Percentiles rank a stretch among this genome's conserved stretches.
These are phyloP conservation scores for Poa annua DNA, from an alignment of 176 grass and related monocot genomes.

Conservation along the genomic window DNA sequence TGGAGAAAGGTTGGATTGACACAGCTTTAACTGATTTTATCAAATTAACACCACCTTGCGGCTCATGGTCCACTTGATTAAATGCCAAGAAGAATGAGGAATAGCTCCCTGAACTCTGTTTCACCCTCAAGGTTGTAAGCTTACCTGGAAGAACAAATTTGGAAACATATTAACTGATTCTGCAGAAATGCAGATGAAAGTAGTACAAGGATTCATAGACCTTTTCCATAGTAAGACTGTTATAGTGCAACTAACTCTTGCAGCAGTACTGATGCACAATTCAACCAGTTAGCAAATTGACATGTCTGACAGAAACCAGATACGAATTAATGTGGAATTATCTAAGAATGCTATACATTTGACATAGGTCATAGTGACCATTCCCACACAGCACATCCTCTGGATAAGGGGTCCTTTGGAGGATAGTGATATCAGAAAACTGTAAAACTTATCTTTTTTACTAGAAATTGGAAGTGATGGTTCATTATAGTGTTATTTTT, in stretches of 20 bases:
- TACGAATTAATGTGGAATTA: not conserved
- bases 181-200: slow-evolving; percentile 27
- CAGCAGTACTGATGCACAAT: slow-evolving; percentile 7
- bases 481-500: not conserved
- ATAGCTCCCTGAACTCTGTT: slow-evolving; percentile 76
- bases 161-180: slow-evolving; percentile 28
- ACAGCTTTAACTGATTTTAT: slow-evolving; percentile 56
- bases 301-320: slow-evolving; percentile 9
- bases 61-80: slow-evolving; percentile 41
- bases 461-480: not conserved
- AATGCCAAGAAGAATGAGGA: slow-evolving; percentile 59
- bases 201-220: slow-evolving; percentile 21
- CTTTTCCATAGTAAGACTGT: not conserved
- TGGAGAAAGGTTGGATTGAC: slow-evolving; percentile 71
- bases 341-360: slow-evolving; percentile 14
- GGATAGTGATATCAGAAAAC: not conserved
- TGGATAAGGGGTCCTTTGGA: not conserved
- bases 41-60: slow-evolving; percentile 41
- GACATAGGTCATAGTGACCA: not conserved
- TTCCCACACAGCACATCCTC: slow-evolving; percentile 19
- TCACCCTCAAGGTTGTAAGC: slow-evolving; percentile 73
- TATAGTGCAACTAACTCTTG: not conserved
- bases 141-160: slow-evolving; percentile 70
- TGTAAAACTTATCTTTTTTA: not conserved
- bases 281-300: not conserved